phyloP scores from a whole-genome alignment of 2,329 filamentous ascomycete genomes.

The Trichophyton benhamiae region DNA sequence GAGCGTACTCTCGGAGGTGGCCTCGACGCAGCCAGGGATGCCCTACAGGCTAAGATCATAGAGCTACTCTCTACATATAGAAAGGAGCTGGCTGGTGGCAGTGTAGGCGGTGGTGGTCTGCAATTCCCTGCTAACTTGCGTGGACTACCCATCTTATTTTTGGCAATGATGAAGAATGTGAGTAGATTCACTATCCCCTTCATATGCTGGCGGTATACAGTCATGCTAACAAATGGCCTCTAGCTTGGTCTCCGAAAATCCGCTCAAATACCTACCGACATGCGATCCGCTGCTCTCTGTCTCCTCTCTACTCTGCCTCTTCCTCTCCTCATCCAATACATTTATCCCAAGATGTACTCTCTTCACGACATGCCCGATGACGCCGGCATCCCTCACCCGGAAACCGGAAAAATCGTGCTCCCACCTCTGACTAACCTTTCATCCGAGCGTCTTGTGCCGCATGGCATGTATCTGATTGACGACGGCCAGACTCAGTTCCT shows the following conservation, averaged over 20 bases:
- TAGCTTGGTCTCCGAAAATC: conserved; percentile 74
- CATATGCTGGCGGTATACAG: not conserved
- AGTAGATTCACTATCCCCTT: conserved; percentile 20
- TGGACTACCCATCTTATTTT: conserved; percentile 76
- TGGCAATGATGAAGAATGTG: conserved; percentile 92
- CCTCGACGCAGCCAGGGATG: conserved; percentile 80
- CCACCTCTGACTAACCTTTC: conserved; percentile 76
- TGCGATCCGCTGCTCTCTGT: conserved; percentile 84
- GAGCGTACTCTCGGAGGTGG: conserved; percentile 77
- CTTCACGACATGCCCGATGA: conserved; percentile 94
- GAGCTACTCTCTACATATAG: conserved; percentile 91
- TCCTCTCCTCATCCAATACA: conserved; percentile 83
- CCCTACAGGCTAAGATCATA: conserved; percentile 78
- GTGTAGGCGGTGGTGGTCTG: conserved; percentile 80
- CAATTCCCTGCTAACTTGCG: conserved; percentile 91
- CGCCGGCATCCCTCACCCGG: conserved; percentile 70
- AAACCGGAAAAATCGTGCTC: conserved; percentile 78
- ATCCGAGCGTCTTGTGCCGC: conserved; percentile 74
- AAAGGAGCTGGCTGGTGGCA: conserved; percentile 90
- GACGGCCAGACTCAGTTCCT: conserved; percentile 96
- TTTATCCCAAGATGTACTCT: conserved; percentile 74
- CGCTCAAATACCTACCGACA: conserved; percentile 83
- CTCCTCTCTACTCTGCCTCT: conserved; percentile 87
- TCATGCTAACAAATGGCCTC: conserved; percentile 7
- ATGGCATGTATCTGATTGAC: conserved; percentile 90